Evolutionary conservation across 2,329 filamentous ascomycete genomes (phyloP), one percentile per base, ranked within the genome.

Genomic region (Whalleya microplaca): DNA sequence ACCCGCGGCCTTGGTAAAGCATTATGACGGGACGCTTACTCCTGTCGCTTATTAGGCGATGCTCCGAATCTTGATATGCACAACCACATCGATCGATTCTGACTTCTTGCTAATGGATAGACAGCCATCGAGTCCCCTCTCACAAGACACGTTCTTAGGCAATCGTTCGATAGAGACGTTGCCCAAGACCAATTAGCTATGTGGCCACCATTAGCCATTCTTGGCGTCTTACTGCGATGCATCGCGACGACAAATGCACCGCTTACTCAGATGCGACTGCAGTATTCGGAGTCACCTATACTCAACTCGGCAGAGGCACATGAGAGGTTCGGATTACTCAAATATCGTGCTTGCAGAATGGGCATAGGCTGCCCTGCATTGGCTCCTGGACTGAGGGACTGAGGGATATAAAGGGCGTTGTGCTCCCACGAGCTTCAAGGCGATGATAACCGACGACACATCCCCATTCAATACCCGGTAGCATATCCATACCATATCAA

Each of bases 181-280:
- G 46, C 57, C 47, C 48, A 47, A 41, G 23, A 41, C 23, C 20
- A 47, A 44, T 40, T 45, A 14, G 32, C 21, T 29, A 48, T 45
- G 8, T 23, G 42, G 21, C 57, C 57, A 60, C 60, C 59, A 46
- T 41, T 45, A 21, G 32, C 51, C 19, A 12, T 29, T 40, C 60
- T 63, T 63, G 60, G 60, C 60, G 47, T 63, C 55, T 63, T 63
- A 63, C 60, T 63, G 60, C 52, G 58, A 63, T 55, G 53, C 43
- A 42, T 47, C 41, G 44, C 48, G 41, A 56, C 53, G 42, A 61
- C 52, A 44, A 52, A 60, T 41, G 21, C 47, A 19, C 19, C 37
- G 58, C 60, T 63, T 63, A 63, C 60, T 63, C 55, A 50, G 58
- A 61, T 58, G 46, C 41, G 48, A 55, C 44, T 40, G 50, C 32